Evolutionary conservation across 2,329 filamentous ascomycete genomes (phyloP).

Genomic region (Aspergillus fumigatus): DNA sequence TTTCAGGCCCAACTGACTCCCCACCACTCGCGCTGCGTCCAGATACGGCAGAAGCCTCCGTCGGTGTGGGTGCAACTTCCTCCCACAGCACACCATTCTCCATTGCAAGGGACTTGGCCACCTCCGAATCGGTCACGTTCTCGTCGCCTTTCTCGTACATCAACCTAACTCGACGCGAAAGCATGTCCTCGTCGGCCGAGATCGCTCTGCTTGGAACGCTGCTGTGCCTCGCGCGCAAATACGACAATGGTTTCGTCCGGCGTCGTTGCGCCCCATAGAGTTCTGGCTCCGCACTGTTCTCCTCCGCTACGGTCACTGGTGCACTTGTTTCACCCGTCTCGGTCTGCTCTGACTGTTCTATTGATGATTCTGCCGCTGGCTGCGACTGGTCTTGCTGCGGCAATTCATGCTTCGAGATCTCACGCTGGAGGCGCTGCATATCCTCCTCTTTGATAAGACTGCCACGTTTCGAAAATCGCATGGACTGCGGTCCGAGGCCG

Average conservation of each 20-base stretch:
- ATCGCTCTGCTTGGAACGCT: constrained; percentile 46
- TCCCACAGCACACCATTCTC: constrained; percentile 41
- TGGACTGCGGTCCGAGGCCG: constrained; percentile 47
- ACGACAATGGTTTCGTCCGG: constrained; percentile 30
- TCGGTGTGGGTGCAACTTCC: constrained; percentile 27
- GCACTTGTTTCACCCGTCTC: constrained; percentile 2
- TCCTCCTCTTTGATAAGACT: constrained; percentile 54
- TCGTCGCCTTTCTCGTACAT: constrained; percentile 63
- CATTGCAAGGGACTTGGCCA: constrained; percentile 33
- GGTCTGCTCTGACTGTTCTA: constrained; percentile 1
- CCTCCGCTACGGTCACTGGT: constrained; percentile 9
- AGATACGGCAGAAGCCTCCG: constrained; percentile 24
- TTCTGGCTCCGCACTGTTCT: constrained; percentile 14
- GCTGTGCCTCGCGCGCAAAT: constrained; percentile 34
- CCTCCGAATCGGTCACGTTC: constrained; percentile 42
- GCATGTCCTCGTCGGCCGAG: constrained; percentile 60
- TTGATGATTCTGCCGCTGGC: constrained; percentile 4
- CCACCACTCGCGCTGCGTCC: constrained; percentile 23
- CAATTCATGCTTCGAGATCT: constrained; percentile 17
- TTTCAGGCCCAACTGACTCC: constrained; percentile 23
- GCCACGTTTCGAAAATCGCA: constrained; percentile 58
- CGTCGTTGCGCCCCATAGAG: constrained; percentile 21
- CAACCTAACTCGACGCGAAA: constrained; percentile 58
- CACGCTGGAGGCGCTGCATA: constrained; percentile 27
- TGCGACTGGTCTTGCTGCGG: constrained; percentile 7